These are phyloP conservation scores for Paulinella micropora DNA, from an alignment of 78 protist species.

Conservation along the genomic window DNA sequence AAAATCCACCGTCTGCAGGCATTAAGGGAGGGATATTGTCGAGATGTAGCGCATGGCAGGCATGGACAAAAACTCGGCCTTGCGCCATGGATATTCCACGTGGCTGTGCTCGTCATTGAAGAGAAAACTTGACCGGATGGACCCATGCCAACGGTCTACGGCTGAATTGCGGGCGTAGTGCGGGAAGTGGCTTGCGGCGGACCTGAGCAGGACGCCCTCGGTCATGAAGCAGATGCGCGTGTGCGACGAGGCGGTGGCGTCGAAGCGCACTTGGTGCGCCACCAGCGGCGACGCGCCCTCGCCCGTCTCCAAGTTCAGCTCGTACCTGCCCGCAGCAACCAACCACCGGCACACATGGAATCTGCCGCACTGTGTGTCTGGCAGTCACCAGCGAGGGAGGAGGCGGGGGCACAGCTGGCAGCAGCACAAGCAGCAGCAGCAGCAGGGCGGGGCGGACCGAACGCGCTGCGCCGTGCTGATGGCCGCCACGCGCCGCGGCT, in stretches of 20 bases:
- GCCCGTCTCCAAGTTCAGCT: not conserved
- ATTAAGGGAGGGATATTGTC: too few relatives aligned
- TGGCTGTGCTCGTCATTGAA: too few relatives aligned
- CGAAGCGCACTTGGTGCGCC: slow-evolving; percentile 60
- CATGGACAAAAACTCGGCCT: too few relatives aligned
- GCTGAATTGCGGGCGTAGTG: too few relatives aligned
- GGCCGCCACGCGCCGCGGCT: slow-evolving; percentile 99
- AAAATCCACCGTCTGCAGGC: too few relatives aligned
- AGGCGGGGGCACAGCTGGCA: slow-evolving; percentile 16
- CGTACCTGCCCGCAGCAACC: not conserved
- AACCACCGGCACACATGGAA: too few relatives aligned
- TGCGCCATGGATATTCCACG: too few relatives aligned
- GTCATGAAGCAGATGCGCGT: slow-evolving; percentile 85
- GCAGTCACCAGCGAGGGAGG: not conserved
- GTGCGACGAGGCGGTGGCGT: slow-evolving; percentile 14
- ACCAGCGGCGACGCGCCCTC: slow-evolving; percentile 7
- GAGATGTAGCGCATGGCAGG: too few relatives aligned
- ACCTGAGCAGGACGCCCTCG: slow-evolving; percentile 63
- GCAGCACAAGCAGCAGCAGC: slow-evolving; percentile 64
- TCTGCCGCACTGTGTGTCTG: too few relatives aligned
- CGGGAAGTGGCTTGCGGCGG: too few relatives aligned
- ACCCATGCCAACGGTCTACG: too few relatives aligned
- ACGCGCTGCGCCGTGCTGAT: slow-evolving; percentile 62
- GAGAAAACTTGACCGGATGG: too few relatives aligned
- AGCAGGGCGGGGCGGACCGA: slow-evolving; percentile 33